Evolutionary conservation across 805 yeast genomes (phyloP).

Genomic region (Metschnikowia proteae): DNA sequence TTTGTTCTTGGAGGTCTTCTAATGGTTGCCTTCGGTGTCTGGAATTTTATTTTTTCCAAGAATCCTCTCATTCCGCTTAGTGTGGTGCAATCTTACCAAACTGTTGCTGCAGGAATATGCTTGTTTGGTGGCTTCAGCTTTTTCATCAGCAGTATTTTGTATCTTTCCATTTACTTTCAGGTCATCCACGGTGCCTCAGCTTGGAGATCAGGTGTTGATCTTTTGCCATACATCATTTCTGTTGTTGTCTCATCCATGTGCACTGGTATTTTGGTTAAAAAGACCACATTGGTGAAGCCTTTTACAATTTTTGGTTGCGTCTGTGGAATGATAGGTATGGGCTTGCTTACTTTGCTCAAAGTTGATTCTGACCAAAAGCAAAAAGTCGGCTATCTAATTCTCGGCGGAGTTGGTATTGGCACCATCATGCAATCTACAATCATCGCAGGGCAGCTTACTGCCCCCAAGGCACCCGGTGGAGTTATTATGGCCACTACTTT

Average conservation of each 20-base stretch:
- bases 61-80: constrained; percentile 20
- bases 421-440: constrained; percentile 43
- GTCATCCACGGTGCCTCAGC: constrained; percentile 40
- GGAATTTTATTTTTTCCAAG: constrained; percentile 19
- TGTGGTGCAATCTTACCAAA: constrained; percentile 13
- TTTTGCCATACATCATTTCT: constrained; percentile 42
- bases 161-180: constrained; percentile 48
- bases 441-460: constrained; percentile 44
- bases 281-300: constrained; percentile 40
- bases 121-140: constrained; percentile 17
- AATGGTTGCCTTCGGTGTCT: constrained; percentile 15
- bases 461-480: constrained; percentile 50
- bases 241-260: constrained; percentile 34
- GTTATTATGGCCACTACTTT: constrained; percentile 46
- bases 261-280: constrained; percentile 37
- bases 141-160: constrained; percentile 23
- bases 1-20: constrained; percentile 22
- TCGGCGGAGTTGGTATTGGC: constrained; percentile 49
- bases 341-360: constrained; percentile 40
- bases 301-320: constrained; percentile 33
- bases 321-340: constrained; percentile 42
- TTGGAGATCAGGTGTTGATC: constrained; percentile 43
- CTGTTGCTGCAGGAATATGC: constrained; percentile 15
- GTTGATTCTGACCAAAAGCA: constrained; percentile 32
- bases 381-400: constrained; percentile 44